Evolutionary conservation across 139 green algal genomes (phyloP), one percentile per base, ranked within the genome.

Genomic region (Cymbomonas tetramitiformis): DNA sequence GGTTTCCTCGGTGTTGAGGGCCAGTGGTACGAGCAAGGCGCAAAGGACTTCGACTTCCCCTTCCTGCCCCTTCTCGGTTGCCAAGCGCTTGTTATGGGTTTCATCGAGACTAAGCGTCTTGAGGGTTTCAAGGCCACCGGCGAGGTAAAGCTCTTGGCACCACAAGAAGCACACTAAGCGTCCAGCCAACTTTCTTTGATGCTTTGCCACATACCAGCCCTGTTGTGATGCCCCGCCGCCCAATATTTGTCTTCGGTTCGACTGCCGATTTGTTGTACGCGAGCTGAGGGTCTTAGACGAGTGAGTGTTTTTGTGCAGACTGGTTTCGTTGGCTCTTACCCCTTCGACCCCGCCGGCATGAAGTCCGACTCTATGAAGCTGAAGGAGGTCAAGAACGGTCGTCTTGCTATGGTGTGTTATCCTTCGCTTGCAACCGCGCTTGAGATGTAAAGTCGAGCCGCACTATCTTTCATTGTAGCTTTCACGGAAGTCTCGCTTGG

Each of bases 361-460:
- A 63, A 66, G 21, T 69, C 28, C 52, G 55, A 75, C n/a, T 69
- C 82, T 49, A 94, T 82, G 62, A 70, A 73, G 38, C 52, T 87
- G 28, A 94, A 91, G 82, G 89, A 96, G 82, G 60, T 96, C 58
- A 96, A 96, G 82, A 96, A 96, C 71, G 88, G 82, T 47, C 81
- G 86, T 69, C 76, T 93, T 1, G 86, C 86, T 30, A 94, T 94
- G 85, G 75, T 90, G n/a, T n/a, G n/a, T n/a, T n/a, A n/a, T n/a
- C n/a, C n/a, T n/a, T n/a, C n/a, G n/a, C n/a, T 55, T 63, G 68
- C 26, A 5, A 2, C 28, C 46, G 46, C 46, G 12, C 15, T 9
- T 21, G 12, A 24, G 44, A 12, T 34, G 9, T 39, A 21, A 9
- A 10, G 44, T 24, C 44, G 12, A 24, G 10, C 30, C 30, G 44